These are phyloP conservation scores for Hyaloperonospora arabidopsidis DNA, from an alignment of 352 stramenopile genomes.

Conservation along the genomic window DNA sequence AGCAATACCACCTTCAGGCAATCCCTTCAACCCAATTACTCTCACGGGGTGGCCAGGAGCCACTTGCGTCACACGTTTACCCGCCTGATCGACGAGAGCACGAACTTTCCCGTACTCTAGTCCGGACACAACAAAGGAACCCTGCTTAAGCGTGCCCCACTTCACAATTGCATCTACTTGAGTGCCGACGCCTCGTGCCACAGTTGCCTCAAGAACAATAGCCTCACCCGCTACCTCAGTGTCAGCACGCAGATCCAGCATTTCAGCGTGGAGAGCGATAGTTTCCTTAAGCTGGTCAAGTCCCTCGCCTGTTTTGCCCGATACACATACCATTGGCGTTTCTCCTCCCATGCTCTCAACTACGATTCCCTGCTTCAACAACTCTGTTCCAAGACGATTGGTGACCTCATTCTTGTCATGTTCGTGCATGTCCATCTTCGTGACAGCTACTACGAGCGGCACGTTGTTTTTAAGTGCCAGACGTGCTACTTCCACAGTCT, in stretches of 20 bases:
- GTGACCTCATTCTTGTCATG: slow-evolving; percentile 63
- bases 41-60: slow-evolving; percentile 87
- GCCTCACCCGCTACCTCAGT: slow-evolving; percentile 82
- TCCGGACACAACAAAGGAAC: slow-evolving; percentile 92
- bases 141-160: slow-evolving; percentile 92
- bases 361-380: slow-evolving; percentile 91
- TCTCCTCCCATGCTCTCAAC: slow-evolving; percentile 92
- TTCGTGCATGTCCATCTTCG: slow-evolving; percentile 92
- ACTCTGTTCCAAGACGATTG: slow-evolving; percentile 70
- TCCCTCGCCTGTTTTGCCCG: slow-evolving; percentile 90
- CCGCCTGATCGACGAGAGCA: slow-evolving; percentile 52
- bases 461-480: slow-evolving; percentile 92
- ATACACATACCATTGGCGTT: slow-evolving; percentile 91
- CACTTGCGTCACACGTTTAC: slow-evolving; percentile 86
- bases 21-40: slow-evolving; percentile 77
- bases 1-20: slow-evolving; percentile 70
- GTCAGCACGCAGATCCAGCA: slow-evolving; percentile 94
- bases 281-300: slow-evolving; percentile 96
- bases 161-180: slow-evolving; percentile 95
- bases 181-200: slow-evolving; percentile 91
- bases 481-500: slow-evolving; percentile 94
- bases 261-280: slow-evolving; percentile 92
- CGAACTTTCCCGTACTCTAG: slow-evolving; percentile 92
- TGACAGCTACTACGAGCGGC: slow-evolving; percentile 95
- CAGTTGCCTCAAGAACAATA: slow-evolving; percentile 92